Base-by-base conservation (phyloP, 306 rosid genomes). In the Dalbergia cultrata region DNA sequence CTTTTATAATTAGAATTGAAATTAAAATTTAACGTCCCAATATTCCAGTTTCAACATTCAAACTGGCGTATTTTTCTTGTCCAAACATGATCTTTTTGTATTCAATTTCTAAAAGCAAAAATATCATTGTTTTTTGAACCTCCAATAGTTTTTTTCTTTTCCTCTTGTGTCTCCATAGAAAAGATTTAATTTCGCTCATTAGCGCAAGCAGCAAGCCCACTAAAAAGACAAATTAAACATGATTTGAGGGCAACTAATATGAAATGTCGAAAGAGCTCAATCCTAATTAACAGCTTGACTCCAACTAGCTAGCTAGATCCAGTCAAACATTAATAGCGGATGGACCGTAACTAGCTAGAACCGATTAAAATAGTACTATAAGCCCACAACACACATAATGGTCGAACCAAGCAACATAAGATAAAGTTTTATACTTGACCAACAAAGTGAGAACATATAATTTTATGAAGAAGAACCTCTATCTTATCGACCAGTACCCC, bases 311-410 rank as follows among this genome's bases (percentile, higher is more conserved):
- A 54, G 14, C 41, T 47, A 57, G 76, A 74, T 81, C 64, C 14
- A 21, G 45, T 41, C 81, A 82, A 82, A 60, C 47, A 26, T 50
- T 19, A 37, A 60, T 5, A 62, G 22, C n/a, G 64, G 18, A 67
- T 50, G 81, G 72, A 49, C 14, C 14, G 66, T 67, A 74, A 44
- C 19, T 18, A 31, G 17, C 14, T 10, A 31, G 31, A 35, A 8
- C 43, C 53, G 18, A 22, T 67, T 67, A 31, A 54, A 54, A 33
- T 67, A 34, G 39, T 63, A 7, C 50, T 26, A 26, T 31, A 64
- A 81, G 7, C 18, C 57, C 6, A 74, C 34, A n/a, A 67, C 21
- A 17, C 75, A 43, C 22, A 39, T 67, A 60, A 49, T 69, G 16
- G 69, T 80, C 69, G 66, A 44, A 61, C 50, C 12, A 37, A 9